phyloP scores from a whole-genome alignment of 164 flowering plant genomes.

The Cinnamomum chago region DNA sequence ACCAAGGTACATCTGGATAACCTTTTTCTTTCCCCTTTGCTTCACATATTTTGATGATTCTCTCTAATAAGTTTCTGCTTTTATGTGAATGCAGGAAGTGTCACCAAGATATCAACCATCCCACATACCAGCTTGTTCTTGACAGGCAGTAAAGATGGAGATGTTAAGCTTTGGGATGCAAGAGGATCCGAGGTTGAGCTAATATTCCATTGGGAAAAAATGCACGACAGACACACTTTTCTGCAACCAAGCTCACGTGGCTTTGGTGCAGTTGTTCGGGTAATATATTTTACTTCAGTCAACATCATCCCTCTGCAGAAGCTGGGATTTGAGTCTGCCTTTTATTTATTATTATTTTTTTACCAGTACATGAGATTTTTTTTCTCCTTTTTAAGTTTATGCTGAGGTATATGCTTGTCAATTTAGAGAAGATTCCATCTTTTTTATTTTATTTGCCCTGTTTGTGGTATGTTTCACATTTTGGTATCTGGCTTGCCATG shows the following conservation, averaged over 20 bases:
- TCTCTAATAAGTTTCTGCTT: not conserved
- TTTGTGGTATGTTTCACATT: not conserved
- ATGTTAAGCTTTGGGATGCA: constrained; percentile 99
- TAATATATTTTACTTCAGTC: constrained; percentile 21
- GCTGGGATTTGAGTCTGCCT: not conserved
- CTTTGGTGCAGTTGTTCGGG: constrained; percentile 84
- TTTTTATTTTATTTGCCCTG: too few species aligned
- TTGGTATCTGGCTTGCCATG: not conserved
- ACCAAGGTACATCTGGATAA: constrained; percentile 50
- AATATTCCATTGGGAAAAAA: constrained; percentile 79
- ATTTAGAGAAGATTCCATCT: too few species aligned
- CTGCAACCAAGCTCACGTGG: constrained; percentile 82
- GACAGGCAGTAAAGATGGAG: constrained; percentile 98
- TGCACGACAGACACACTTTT: constrained; percentile 92
- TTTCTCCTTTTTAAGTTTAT: not conserved
- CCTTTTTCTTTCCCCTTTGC: not conserved
- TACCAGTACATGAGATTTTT: not conserved
- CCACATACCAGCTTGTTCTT: constrained; percentile 92
- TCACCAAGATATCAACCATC: constrained; percentile 72
- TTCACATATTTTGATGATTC: not conserved
- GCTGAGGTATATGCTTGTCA: too few species aligned
- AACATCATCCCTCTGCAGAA: not conserved
- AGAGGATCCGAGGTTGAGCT: constrained; percentile 47
- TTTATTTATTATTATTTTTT: too few species aligned
- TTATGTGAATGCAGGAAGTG: constrained; percentile 50